A percentile compares a stretch with the other conserved stretches of the same genome.
phyloP scores from a whole-genome alignment of 1,139 yeast genomes.

The Kluyveromyces sp. region DNA sequence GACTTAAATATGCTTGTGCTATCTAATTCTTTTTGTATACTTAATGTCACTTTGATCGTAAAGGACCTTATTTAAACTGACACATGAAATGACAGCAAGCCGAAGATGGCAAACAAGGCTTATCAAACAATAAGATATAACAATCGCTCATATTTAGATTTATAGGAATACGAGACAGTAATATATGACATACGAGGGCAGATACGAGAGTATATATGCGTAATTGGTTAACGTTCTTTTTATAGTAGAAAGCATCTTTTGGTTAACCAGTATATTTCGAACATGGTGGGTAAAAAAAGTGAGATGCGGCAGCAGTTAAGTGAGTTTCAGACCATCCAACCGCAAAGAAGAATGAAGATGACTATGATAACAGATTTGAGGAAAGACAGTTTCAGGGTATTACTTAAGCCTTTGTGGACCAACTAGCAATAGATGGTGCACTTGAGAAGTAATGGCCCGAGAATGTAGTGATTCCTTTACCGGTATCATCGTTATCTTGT shows the following conservation, averaged over 20 bases:
- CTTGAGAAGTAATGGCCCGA: constrained; percentile 48
- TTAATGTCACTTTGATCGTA: neutral
- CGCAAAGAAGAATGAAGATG: neutral
- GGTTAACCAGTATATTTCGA: neutral
- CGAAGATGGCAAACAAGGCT: neutral
- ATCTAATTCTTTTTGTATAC: neutral
- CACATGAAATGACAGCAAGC: neutral
- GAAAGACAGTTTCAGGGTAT: neutral
- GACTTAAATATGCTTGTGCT: too few species aligned
- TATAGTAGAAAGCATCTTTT: neutral
- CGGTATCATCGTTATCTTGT: constrained; percentile 76
- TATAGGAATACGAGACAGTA: constrained; percentile 16
- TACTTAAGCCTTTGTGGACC: constrained; percentile 56
- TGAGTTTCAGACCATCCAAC: too few species aligned
- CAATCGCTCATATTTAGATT: neutral
- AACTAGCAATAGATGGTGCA: constrained; percentile 48
- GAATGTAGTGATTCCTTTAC: constrained; percentile 46
- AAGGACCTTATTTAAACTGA: neutral
- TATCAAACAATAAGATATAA: neutral
- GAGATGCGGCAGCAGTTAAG: neutral
- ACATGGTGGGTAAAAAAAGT: neutral
- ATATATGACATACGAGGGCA: neutral
- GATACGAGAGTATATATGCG: neutral
- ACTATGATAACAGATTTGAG: neutral
- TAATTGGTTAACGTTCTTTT: neutral